Percentiles rank a stretch among this genome's conserved stretches.
These are phyloP conservation scores for Porodaedalea pini DNA, from an alignment of 1,284 basidiomycete species.

Conservation along the genomic window DNA sequence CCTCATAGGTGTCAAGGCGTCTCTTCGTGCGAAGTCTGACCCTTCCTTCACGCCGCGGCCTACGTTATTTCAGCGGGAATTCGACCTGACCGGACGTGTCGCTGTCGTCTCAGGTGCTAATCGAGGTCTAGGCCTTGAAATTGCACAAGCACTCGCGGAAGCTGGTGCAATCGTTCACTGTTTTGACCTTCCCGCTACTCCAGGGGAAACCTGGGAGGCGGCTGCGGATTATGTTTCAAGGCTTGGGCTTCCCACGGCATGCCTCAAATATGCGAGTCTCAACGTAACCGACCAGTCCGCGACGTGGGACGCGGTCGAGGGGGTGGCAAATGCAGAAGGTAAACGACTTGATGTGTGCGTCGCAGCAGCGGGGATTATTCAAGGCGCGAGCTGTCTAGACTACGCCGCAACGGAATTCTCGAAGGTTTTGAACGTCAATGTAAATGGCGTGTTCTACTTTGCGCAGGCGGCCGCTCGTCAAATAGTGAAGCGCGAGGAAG, in stretches of 20 bases:
- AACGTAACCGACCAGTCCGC: constrained; percentile 61
- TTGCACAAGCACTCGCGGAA: constrained; percentile 74
- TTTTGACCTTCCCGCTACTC: constrained; percentile 63
- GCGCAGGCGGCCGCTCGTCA: constrained; percentile 77
- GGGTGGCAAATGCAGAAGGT: constrained; percentile 59
- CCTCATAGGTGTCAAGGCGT: constrained; percentile 50
- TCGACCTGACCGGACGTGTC: constrained; percentile 71
- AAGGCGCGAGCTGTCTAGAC: constrained; percentile 59
- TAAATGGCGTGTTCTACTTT: constrained; percentile 72
- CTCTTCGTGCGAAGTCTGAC: constrained; percentile 41
- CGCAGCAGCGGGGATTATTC: constrained; percentile 75
- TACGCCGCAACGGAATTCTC: constrained; percentile 70
- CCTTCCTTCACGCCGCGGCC: constrained; percentile 34
- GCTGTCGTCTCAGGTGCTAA: constrained; percentile 77
- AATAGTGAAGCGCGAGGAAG: constrained; percentile 66
- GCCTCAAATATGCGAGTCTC: constrained; percentile 62
- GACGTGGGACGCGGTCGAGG: constrained; percentile 38
- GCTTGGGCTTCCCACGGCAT: constrained; percentile 35
- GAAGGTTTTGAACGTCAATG: constrained; percentile 65
- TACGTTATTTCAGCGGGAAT: constrained; percentile 63
- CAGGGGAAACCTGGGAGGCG: constrained; percentile 64
- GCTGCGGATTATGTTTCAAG: constrained; percentile 50
- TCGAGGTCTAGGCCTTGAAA: constrained; percentile 79
- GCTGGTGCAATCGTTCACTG: constrained; percentile 77
- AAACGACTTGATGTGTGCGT: constrained; percentile 70